phyloP scores from a whole-genome alignment of 768 basidiomycete genomes.

The Ephemerocybe angulata region DNA sequence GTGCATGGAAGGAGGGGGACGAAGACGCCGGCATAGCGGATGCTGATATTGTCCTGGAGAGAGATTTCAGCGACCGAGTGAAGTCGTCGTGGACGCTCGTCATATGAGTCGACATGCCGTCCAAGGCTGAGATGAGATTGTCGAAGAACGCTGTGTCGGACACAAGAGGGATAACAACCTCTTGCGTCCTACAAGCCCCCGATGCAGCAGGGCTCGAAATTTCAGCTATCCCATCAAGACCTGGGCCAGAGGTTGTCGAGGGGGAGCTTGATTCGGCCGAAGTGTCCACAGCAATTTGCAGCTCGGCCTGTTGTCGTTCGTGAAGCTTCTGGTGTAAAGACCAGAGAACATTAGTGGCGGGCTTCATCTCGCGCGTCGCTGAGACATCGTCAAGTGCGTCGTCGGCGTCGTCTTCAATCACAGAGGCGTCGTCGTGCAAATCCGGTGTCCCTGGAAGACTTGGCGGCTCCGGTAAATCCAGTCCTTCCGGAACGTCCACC shows the following conservation, averaged over 20 bases:
- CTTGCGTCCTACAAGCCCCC: constrained; percentile 23
- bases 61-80: constrained; percentile 31
- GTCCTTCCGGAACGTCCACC: constrained; percentile 25
- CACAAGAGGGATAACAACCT: constrained; percentile 75
- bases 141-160: constrained; percentile 80
- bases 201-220: neutral
- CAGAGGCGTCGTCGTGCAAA: constrained; percentile 4
- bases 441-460: neutral
- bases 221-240: no score
- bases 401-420: constrained; percentile 14
- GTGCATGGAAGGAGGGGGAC: constrained; percentile 36
- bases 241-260: no score
- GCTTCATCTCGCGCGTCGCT: constrained; percentile 3
- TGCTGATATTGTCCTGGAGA: constrained; percentile 37
- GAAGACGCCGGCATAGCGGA: constrained; percentile 42
- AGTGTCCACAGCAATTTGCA: constrained; percentile 13
- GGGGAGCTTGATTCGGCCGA: neutral
- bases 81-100: constrained; percentile 49
- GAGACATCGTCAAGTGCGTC: neutral
- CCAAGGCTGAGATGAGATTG: constrained; percentile 58
- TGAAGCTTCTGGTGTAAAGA: constrained; percentile 2
- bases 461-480: neutral
- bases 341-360: constrained; percentile 2
- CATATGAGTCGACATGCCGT: constrained; percentile 51
- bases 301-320: constrained; percentile 12